Evolutionary conservation across 2,329 filamentous ascomycete genomes (phyloP), one percentile per base, ranked within the genome.

Genomic region (Calonectria hongkongensis): DNA sequence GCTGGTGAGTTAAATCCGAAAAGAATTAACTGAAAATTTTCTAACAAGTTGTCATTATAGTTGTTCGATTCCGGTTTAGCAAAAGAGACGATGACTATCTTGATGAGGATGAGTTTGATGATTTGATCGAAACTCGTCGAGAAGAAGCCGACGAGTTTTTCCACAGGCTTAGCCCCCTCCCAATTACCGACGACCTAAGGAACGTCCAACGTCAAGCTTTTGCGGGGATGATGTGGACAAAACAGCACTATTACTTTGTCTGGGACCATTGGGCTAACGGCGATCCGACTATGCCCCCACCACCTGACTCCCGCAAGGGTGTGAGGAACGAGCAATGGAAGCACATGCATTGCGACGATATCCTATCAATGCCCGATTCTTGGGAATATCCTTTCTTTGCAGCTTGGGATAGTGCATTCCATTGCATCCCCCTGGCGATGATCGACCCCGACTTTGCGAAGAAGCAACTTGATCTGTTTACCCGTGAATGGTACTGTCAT

Each of bases 381-480:
- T 98, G 96, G 96, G 96, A 98, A 81, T 98, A 98, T 79, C 96
- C 96, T 0, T 98, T 98, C 87, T 98, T 98, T 83, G 96, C 96
- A 25, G 96, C 96, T 4, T 98, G 96, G 96, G 96, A 98, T 83
- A 96, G 94, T 68, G 96, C 96, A 6, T 98, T 98, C 85, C 97
- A 98, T 85, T 98, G 96, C 82, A 98, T 98, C 78, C 95, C 96
- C 0, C 86, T 98, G 73, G 94, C 97, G 47, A 98, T 98, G 96
- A 96, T 98, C 75, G 96, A 98, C 80, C 97, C 96, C 0, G 96
- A 98, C 50, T 98, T 98, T 80, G 96, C 96, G 68, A 98, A 98
- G 90, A 98, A 98, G 87, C 96, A 98, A 85, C 92, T 98, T 63
- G 97, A 98, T 82, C 87, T 98, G 50, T 96, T 98, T 82, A 98